A percentile compares a stretch with the other conserved stretches of the same genome.
Evolutionary conservation across 176 grass and related monocot genomes (phyloP).

Genomic region (Tuctoria greenei): DNA sequence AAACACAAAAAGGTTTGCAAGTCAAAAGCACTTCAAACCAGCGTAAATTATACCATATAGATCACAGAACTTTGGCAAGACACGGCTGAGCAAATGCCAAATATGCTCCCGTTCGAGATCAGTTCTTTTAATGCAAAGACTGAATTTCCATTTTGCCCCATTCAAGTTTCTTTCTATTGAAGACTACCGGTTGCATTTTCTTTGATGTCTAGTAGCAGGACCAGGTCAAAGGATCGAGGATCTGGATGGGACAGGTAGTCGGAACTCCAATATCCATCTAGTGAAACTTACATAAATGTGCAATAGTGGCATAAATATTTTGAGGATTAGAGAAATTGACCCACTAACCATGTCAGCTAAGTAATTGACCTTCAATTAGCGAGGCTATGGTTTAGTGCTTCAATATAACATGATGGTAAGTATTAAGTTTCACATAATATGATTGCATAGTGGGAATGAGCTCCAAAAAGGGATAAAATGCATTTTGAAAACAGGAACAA

Average conservation of each 20-base stretch:
- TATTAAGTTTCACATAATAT: background rate
- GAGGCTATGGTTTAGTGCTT: background rate
- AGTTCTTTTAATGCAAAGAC: background rate
- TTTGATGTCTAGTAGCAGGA: background rate
- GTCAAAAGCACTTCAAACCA: background rate
- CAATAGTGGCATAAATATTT: background rate
- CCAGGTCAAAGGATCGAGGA: background rate
- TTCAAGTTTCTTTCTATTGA: no score
- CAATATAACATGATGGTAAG: background rate
- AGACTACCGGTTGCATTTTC: background rate
- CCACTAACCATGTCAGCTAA: background rate
- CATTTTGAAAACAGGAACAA: background rate
- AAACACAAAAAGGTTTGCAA: background rate
- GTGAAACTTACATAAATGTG: background rate
- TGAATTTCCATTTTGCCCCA: background rate
- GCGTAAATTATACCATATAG: background rate
- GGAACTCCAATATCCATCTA: background rate
- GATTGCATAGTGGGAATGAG: background rate
- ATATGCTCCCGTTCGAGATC: background rate
- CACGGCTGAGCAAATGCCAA: background rate
- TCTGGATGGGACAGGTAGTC: background rate
- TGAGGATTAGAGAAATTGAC: background rate
- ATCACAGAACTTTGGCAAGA: background rate
- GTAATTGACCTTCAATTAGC: background rate
- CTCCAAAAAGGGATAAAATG: background rate